Base-by-base conservation (phyloP, 495 filamentous ascomycete genomes). In the Trichodelitschia bisporula region DNA sequence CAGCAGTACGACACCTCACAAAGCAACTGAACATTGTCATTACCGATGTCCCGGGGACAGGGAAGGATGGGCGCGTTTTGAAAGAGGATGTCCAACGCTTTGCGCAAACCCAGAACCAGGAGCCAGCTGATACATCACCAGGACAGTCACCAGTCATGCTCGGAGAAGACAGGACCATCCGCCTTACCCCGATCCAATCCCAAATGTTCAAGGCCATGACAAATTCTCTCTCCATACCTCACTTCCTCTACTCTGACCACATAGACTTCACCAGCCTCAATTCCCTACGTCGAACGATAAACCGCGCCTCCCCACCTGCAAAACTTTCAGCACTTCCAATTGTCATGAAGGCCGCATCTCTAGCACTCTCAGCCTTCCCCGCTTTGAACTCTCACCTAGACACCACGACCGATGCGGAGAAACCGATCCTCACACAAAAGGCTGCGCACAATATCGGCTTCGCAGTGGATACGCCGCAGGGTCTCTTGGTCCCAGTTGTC, bases 121-220 rank as follows among this genome's bases (percentile, higher is more conserved):
- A 46, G 9, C n/a, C n/a, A n/a, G n/a, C n/a, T n/a, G n/a, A n/a
- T n/a, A n/a, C n/a, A n/a, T n/a, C n/a, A n/a, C n/a, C n/a, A n/a
- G n/a, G n/a, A n/a, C n/a, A n/a, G n/a, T n/a, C n/a, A n/a, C n/a
- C n/a, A n/a, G 32, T 40, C 18, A 32, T 40, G 31, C 25, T 31
- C 21, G 26, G 31, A 15, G 54, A 57, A 19, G 89, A 95, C 42
- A 65, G 64, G 2, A 48, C 53, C 1, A 51, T 67, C 16, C 54
- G 63, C 32, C 54, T 99, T 13, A 76, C 77, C 3, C 67, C 66
- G 16, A 75, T 77, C 17, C 86, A 95, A 54, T 56, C 62, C 13
- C 71, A 77, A 44, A 99, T 99, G 89, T 93, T 91, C 66, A 92
- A 86, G 50, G 66, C 68, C n/a, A 99, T 99, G 89, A 95, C 84